phyloP scores from a whole-genome alignment of 2,329 filamentous ascomycete genomes.

The Phoma sp. region DNA sequence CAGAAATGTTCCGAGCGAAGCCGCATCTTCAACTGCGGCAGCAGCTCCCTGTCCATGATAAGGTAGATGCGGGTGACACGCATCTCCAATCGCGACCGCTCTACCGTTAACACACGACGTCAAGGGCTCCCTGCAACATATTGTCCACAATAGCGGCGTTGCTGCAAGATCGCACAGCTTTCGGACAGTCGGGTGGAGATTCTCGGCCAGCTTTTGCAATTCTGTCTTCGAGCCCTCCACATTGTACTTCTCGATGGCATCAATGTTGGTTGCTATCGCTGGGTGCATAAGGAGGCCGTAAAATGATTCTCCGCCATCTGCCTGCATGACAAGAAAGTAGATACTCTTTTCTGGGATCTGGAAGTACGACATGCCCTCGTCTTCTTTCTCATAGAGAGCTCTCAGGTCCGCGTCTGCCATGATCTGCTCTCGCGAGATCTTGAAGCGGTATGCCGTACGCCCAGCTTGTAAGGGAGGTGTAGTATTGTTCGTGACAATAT shows the following conservation, averaged over 20 bases:
- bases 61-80: conserved; percentile 8
- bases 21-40: conserved; percentile 8
- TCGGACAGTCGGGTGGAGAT: conserved; percentile 4
- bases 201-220: background rate
- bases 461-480: conserved; percentile 3
- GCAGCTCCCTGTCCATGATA: conserved; percentile 10
- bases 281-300: conserved; percentile 7
- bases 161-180: conserved; percentile 11
- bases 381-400: conserved; percentile 8
- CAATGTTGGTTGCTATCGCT: background rate
- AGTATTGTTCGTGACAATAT: background rate
- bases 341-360: conserved; percentile 5
- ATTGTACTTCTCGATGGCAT: conserved; percentile 3
- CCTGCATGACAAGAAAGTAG: conserved; percentile 7
- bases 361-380: conserved; percentile 8
- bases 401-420: conserved; percentile 5
- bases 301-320: conserved; percentile 1
- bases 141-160: conserved; percentile 8
- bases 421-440: conserved; percentile 2
- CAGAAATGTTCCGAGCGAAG: conserved; percentile 1
- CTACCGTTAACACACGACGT: conserved; percentile 3
- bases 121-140: conserved; percentile 7
- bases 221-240: conserved; percentile 3
- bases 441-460: conserved; percentile 9
- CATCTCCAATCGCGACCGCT: conserved; percentile 8